phyloP scores from a whole-genome alignment of 1,284 basidiomycete genomes.

The Abortiporus biennis region DNA sequence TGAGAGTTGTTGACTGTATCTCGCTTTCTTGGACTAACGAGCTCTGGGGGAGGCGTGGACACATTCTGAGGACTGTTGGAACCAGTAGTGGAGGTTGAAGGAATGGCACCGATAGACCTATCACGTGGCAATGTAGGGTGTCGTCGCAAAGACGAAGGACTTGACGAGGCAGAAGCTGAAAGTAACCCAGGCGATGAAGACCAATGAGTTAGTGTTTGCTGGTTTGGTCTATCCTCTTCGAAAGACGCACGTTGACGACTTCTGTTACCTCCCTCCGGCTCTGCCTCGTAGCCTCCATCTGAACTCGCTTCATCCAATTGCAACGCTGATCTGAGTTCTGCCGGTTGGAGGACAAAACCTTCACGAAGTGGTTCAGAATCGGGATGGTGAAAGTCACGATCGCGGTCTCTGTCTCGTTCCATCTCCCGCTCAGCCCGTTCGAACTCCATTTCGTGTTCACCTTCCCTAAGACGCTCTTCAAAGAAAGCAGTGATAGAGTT shows the following conservation, averaged over 20 bases:
- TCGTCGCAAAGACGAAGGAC: constrained; percentile 62
- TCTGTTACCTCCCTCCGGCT: constrained; percentile 58
- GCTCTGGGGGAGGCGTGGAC: constrained; percentile 46
- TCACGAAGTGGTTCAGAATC: constrained; percentile 54
- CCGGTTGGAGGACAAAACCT: constrained; percentile 49
- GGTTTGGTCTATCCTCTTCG: constrained; percentile 32
- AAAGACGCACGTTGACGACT: constrained; percentile 69
- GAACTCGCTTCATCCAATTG: constrained; percentile 67
- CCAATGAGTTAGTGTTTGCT: constrained; percentile 46
- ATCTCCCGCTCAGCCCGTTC: constrained; percentile 59
- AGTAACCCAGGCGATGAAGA: constrained; percentile 48
- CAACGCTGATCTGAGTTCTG: constrained; percentile 47
- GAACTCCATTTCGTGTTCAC: constrained; percentile 55
- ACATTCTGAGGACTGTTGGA: constrained; percentile 49
- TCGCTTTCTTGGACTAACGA: constrained; percentile 55
- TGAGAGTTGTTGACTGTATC: constrained; percentile 35
- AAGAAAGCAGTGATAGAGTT: constrained; percentile 92
- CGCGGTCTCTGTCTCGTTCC: constrained; percentile 34
- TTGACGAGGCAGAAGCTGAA: constrained; percentile 58
- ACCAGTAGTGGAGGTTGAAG: constrained; percentile 44
- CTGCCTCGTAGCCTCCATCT: constrained; percentile 75
- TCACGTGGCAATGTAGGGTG: constrained; percentile 65
- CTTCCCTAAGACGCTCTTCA: constrained; percentile 79
- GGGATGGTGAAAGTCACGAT: constrained; percentile 38
- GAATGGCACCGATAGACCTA: constrained; percentile 42